Conservation (phyloP, 179 eudicot genomes). For the Amaranthus tricolor region DNA sequence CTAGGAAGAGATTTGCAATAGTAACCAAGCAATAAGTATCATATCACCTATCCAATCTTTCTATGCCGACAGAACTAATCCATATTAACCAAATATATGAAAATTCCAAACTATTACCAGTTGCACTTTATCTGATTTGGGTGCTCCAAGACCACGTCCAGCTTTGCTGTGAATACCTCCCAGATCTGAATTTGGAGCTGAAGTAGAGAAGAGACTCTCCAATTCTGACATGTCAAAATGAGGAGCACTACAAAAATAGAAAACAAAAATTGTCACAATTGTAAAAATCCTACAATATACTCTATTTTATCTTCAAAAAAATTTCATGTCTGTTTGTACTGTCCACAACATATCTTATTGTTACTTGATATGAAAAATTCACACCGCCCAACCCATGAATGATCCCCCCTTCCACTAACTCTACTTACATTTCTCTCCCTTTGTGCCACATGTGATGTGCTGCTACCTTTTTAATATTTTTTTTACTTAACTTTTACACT, state of each 20-base stretch:
- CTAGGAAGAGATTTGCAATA: too few species aligned
- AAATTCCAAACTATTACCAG: conserved; percentile 41
- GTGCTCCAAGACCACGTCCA: conserved; percentile 39
- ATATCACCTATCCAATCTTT: too few species aligned
- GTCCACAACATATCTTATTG: too few species aligned
- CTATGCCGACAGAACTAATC: not conserved
- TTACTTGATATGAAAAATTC: too few species aligned
- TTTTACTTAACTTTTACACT: too few species aligned
- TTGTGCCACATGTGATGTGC: too few species aligned
- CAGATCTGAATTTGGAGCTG: conserved; percentile 49
- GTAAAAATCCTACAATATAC: conserved; percentile 5
- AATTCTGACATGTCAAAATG: conserved; percentile 91
- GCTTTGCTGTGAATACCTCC: conserved; percentile 47
- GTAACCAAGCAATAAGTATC: not conserved
- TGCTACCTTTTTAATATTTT: too few species aligned
- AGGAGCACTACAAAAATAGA: conserved; percentile 53
- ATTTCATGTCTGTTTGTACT: not conserved
- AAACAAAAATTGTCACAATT: not conserved
- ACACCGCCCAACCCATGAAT: too few species aligned
- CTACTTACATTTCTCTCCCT: too few species aligned
- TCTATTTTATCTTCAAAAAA: not conserved
- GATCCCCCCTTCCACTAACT: too few species aligned
- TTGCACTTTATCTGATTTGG: conserved; percentile 73
- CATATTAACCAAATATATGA: not conserved
- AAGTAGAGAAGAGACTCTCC: conserved; percentile 74